Base-by-base conservation (phyloP, 805 yeast species). In the Hanseniaspora guilliermondii region DNA sequence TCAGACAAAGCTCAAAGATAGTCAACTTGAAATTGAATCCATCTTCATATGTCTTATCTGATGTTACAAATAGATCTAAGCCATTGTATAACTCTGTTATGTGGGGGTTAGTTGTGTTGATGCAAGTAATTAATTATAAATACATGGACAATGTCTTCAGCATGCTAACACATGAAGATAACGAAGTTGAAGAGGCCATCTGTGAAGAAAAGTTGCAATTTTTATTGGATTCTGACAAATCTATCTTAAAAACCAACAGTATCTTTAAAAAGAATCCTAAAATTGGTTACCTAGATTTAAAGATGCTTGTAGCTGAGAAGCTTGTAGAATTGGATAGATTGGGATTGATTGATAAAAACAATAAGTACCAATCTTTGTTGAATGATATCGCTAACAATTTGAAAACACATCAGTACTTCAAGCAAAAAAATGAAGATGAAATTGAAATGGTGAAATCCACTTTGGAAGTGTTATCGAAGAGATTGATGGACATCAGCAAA, bases 371-470 rank as follows among this genome's bases (percentile, higher is more conserved):
- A 64, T 80, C 77, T 22, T 64, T 93, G 14, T 68, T 93, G 56
- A 87, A 88, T 62, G 87, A 85, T 58, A 82, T 93, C 58, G 95
- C 96, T 0, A 69, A 75, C 53, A 97, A 91, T 58, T 87, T 93
- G 58, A 69, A 67, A 57, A 75, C 79, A 54, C 79, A 79, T 56
- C 73, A 73, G 53, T 75, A 76, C 58, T 74, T 77, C 21, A 69
- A 82, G 44, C 58, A 72, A n/a, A 67, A 72, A 39, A 69, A 80
- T 24, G 64, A 66, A 52, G 69, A 71, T 38, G 82, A 78, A 58
- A 64, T 79, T 54, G 65, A 68, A 21, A 64, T 70, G 21, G 73
- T 79, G 6, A 65, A 68, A 22, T 71, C 70, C 35, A 76, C 82
- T 0, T 57, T 79, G 55, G 63, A 64, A 3, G 64, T 73, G 53